phyloP scores from a whole-genome alignment of 78 protist genomes.

The Dictyostelium firmibasis region DNA sequence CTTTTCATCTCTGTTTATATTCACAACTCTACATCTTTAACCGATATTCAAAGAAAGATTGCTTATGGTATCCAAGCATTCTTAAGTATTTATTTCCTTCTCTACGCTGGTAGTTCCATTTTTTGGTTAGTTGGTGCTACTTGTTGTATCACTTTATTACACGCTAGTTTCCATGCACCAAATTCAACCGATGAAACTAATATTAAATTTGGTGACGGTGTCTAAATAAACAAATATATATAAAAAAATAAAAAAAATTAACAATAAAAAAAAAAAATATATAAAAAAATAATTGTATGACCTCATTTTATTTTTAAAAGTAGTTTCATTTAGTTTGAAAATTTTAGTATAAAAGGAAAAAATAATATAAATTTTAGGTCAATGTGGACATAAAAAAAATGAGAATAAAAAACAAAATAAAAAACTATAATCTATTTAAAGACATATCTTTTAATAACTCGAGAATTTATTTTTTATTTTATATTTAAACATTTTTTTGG shows the following conservation, averaged over 20 bases:
- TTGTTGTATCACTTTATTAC: conserved; percentile 36
- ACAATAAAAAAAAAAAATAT: not conserved
- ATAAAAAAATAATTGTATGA: not conserved
- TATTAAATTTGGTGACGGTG: conserved; percentile 33
- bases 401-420: no score
- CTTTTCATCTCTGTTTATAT: conserved; percentile 29
- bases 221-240: not conserved
- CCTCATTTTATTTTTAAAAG: not conserved
- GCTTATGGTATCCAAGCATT: conserved; percentile 56
- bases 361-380: no score
- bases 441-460: no score
- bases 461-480: no score
- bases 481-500: no score
- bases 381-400: no score
- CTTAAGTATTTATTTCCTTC: conserved; percentile 43
- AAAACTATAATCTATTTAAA: no score
- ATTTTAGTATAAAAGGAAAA: no score
- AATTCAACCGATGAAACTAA: conserved; percentile 32
- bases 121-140: conserved; percentile 75
- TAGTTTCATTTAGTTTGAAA: no score
- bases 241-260: not conserved
- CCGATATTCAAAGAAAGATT: conserved; percentile 65
- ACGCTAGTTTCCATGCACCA: conserved; percentile 64
- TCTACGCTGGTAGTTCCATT: conserved; percentile 35
- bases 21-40: conserved; percentile 25